Percentiles rank a stretch among this genome's conserved stretches.
Evolutionary conservation across 495 filamentous ascomycete genomes (phyloP).

Genomic region (Parathielavia appendiculata): DNA sequence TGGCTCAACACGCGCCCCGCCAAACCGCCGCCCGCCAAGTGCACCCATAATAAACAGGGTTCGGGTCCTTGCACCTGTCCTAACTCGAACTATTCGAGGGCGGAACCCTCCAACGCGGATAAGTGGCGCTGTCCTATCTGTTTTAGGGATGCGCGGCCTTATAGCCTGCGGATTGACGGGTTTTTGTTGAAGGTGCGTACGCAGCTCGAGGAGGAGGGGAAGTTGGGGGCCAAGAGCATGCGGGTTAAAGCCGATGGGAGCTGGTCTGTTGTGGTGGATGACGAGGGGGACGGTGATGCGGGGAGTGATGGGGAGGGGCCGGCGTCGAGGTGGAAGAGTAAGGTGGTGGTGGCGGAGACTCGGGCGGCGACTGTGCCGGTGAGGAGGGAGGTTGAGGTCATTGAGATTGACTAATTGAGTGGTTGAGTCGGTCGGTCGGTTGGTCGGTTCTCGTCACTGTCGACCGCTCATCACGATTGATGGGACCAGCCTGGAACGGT

Average conservation of each 20-base stretch:
- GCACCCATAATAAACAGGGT: slow-evolving; percentile 23
- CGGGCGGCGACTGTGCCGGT: not conserved
- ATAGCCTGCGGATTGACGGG: slow-evolving; percentile 59
- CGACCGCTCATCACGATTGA: not conserved
- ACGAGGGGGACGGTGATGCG: slow-evolving; percentile 23
- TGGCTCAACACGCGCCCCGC: slow-evolving; percentile 61
- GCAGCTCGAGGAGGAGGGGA: slow-evolving; percentile 40
- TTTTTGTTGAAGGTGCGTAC: slow-evolving; percentile 59
- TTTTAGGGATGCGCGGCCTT: slow-evolving; percentile 64
- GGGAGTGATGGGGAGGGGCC: not conserved
- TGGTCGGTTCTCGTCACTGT: not conserved
- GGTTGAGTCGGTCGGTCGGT: not conserved
- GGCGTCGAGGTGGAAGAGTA: not conserved
- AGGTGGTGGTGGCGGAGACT: not conserved
- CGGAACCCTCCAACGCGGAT: slow-evolving; percentile 56
- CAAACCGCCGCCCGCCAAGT: slow-evolving; percentile 38
- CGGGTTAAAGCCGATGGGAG: slow-evolving; percentile 52
- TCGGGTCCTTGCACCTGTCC: slow-evolving; percentile 36
- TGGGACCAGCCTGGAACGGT: too few species aligned
- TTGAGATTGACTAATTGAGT: slow-evolving; percentile 9
- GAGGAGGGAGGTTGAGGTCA: slow-evolving; percentile 12
- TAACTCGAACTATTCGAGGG: not conserved
- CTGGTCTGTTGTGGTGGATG: slow-evolving; percentile 47
- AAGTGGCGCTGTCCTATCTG: slow-evolving; percentile 83
- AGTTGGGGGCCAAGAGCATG: slow-evolving; percentile 52